These are phyloP conservation scores for Talaromyces islandicus DNA, from an alignment of 2,329 filamentous ascomycete species.

Conservation along the genomic window DNA sequence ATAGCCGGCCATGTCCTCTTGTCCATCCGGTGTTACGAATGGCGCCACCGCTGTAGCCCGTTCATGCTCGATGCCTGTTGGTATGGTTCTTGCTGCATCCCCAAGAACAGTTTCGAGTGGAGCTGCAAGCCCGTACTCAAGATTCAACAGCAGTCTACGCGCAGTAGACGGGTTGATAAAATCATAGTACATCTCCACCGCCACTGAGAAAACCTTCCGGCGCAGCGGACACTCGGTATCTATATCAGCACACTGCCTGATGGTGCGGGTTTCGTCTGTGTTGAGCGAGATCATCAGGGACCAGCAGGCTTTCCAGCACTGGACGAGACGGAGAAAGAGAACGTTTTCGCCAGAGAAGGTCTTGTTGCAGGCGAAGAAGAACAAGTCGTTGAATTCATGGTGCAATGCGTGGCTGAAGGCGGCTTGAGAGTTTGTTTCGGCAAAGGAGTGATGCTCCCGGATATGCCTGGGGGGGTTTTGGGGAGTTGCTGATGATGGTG, in stretches of 20 bases:
- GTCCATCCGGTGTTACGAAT: background rate
- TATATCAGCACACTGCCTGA: background rate
- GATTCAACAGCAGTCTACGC: background rate
- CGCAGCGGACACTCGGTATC: background rate
- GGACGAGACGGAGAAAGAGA: background rate
- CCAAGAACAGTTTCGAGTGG: background rate
- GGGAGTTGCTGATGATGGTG: too few relatives aligned
- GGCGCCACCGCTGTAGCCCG: background rate
- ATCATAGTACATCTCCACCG: background rate
- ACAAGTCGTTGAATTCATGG: background rate
- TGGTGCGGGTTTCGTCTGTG: background rate
- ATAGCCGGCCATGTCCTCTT: background rate
- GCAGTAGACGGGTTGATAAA: background rate
- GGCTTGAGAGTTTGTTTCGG: background rate
- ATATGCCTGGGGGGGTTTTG: too few relatives aligned
- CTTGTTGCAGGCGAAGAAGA: background rate
- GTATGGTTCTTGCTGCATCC: background rate
- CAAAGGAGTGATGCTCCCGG: too few relatives aligned
- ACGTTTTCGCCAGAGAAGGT: background rate
- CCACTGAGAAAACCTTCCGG: background rate
- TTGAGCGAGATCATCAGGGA: background rate
- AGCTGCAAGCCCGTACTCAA: background rate
- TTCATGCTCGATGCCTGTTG: background rate
- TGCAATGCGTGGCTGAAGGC: background rate
- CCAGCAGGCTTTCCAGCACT: background rate